Evolutionary conservation across 495 filamentous ascomycete genomes (phyloP), one percentile per base, ranked within the genome.

Genomic region (Trichodelitschia bisporula): DNA sequence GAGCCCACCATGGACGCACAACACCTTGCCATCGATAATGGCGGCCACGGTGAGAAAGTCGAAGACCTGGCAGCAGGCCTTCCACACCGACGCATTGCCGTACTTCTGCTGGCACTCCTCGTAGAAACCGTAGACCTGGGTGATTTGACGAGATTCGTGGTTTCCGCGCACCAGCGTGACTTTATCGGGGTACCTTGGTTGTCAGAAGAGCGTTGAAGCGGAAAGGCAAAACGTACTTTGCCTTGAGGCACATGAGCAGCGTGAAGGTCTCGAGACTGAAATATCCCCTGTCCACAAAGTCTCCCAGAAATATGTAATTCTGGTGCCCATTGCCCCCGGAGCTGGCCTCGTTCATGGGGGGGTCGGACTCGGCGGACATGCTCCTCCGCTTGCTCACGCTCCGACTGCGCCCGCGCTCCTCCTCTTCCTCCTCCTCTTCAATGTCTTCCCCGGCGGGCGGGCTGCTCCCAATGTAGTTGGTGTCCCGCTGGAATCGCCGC

Each of bases 41-140:
- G 86, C 86, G 17, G 84, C 86, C 14, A 97, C 64, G 9, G 89
- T 82, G 29, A 97, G 65, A 50, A 97, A 97, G 53, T 97, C 86
- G 43, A 97, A 97, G 14, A 97, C 86, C 52, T 95, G 89, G 42
- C 86, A 97, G 54, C 86, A 97, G 0, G 83, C 77, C 53, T 97
- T 97, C 86, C 86, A 97, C 13, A 97, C 86, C 5, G 79, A 90
- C 4, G 86, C 86, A 48, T 92, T 95, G 34, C 84, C 84, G 44
- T 97, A 97, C 46, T 97, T 97, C 41, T 77, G 74, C 44, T 90
- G 77, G 51, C 86, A 97, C 45, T 97, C 86, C 43, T 95, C 86
- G 57, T 95, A 93, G 55, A 97, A 97, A 2, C 86, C 86, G 43
- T 97, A 97, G 3, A 97, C 86, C 48, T 93, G 84, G 5, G 86